Percentiles rank a stretch among this genome's conserved stretches.
phyloP scores from a whole-genome alignment of 2,329 filamentous ascomycete species.

The Colletotrichum somersetense region DNA sequence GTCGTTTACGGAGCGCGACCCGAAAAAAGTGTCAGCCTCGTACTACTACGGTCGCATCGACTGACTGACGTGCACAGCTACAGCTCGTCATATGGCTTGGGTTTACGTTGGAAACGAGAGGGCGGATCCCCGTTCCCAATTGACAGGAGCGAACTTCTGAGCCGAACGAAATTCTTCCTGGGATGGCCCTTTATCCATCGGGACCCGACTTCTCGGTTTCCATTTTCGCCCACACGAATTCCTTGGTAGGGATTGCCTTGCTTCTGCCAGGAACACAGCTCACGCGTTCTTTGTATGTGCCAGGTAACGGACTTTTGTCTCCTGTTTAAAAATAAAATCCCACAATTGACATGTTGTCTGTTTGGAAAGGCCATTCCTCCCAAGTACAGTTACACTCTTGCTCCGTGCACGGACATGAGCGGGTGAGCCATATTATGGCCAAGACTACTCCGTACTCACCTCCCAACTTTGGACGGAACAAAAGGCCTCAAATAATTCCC shows the following conservation, averaged over 20 bases:
- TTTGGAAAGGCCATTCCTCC: not conserved
- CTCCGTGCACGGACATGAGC: not conserved
- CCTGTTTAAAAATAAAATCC: slow-evolving; percentile 11
- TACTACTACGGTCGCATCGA: not conserved
- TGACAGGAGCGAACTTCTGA: not conserved
- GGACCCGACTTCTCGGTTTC: not conserved
- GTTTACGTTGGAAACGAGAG: not conserved
- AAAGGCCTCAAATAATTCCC: not conserved
- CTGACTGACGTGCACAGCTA: not conserved
- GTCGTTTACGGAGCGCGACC: not conserved
- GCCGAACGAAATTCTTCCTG: not conserved
- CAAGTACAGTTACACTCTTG: slow-evolving; percentile 2
- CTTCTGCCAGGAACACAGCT: slow-evolving; percentile 33
- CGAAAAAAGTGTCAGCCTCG: not conserved
- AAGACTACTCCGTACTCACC: too few species aligned
- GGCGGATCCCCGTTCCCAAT: not conserved
- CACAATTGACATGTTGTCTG: not conserved
- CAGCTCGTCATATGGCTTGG: not conserved
- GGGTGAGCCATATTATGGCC: not conserved
- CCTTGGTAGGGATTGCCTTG: slow-evolving; percentile 18
- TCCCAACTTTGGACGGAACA: not conserved
- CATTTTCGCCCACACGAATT: not conserved
- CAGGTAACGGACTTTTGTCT: not conserved
- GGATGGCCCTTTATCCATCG: not conserved
- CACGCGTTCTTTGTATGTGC: slow-evolving; percentile 10